phyloP scores from a whole-genome alignment of 805 yeast species.

The Limtongia smithiae region DNA sequence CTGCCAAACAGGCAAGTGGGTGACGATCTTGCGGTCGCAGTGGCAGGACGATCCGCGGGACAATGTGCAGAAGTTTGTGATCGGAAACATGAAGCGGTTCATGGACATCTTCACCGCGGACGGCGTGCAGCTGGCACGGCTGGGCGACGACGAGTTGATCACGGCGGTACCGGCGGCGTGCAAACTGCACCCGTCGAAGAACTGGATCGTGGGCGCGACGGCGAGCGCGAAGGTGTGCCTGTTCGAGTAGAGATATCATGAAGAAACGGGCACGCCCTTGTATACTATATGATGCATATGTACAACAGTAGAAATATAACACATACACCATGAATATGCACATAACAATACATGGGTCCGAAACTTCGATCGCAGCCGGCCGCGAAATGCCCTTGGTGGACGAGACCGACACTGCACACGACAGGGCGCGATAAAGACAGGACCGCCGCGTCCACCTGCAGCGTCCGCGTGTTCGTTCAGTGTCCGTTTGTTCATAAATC shows the following conservation, averaged over 20 bases:
- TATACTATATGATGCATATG: too few species aligned
- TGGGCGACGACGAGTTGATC: constrained; percentile 52
- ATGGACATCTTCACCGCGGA: constrained; percentile 75
- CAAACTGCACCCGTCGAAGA: constrained; percentile 75
- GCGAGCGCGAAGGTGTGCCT: constrained; percentile 76
- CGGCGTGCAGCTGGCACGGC: constrained; percentile 76
- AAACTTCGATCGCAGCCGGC: too few species aligned
- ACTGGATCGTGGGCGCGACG: constrained; percentile 92
- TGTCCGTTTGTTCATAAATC: not conserved
- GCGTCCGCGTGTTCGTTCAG: not conserved
- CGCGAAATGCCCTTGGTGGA: too few species aligned
- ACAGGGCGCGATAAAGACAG: too few species aligned
- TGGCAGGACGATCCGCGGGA: constrained; percentile 79
- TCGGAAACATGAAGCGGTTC: constrained; percentile 88
- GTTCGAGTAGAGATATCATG: constrained; percentile 1
- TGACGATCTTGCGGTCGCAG: constrained; percentile 78
- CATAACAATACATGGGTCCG: too few species aligned
- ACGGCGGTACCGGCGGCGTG: constrained; percentile 93
- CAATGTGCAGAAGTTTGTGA: constrained; percentile 74
- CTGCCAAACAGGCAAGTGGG: constrained; percentile 95
- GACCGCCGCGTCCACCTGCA: not conserved
- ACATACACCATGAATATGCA: too few species aligned
- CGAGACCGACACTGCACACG: too few species aligned
- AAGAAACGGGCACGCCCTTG: too few species aligned
- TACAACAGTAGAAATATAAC: too few species aligned